Evolutionary conservation across 2,329 filamentous ascomycete genomes (phyloP).

Genomic region (Chalaropsis thielavioides): DNA sequence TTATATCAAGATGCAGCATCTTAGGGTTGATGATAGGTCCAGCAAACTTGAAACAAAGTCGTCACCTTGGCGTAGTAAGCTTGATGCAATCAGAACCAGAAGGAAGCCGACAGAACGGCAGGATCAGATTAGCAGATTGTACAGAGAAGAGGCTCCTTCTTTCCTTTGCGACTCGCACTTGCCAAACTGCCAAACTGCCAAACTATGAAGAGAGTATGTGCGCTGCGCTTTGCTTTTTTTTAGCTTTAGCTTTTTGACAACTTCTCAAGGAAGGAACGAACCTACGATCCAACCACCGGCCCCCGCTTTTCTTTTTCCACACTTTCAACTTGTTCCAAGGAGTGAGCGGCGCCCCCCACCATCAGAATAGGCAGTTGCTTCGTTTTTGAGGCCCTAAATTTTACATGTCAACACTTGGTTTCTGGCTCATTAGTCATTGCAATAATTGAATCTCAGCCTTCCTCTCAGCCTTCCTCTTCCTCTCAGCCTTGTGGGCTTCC

Average conservation of each 20-base stretch:
- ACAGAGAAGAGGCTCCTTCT: background rate
- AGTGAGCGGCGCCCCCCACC: background rate
- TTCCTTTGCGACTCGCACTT: background rate
- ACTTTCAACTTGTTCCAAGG: background rate
- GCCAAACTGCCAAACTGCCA: background rate
- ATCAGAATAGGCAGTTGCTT: background rate
- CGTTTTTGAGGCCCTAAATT: background rate
- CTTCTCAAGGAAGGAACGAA: background rate
- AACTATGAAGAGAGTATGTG: background rate
- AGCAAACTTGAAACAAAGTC: too few relatives aligned
- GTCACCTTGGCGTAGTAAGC: too few relatives aligned
- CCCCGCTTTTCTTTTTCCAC: background rate
- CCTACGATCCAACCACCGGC: background rate
- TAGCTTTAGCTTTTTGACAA: background rate
- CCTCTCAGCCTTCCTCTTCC: background rate
- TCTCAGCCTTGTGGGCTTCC: conserved; percentile 1
- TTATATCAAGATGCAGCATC: background rate
- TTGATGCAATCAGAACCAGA: too few relatives aligned
- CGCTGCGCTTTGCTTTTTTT: background rate
- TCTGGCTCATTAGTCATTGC: background rate
- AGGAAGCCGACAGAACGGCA: too few relatives aligned
- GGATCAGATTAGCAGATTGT: too few relatives aligned
- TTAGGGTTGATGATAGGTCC: too few relatives aligned
- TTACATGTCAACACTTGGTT: background rate
- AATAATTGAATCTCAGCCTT: background rate